A percentile compares a stretch with the other conserved stretches of the same genome.
These are phyloP conservation scores for Scolecobasidium constrictum DNA, from an alignment of 2,329 filamentous ascomycete genomes.

Conservation along the genomic window DNA sequence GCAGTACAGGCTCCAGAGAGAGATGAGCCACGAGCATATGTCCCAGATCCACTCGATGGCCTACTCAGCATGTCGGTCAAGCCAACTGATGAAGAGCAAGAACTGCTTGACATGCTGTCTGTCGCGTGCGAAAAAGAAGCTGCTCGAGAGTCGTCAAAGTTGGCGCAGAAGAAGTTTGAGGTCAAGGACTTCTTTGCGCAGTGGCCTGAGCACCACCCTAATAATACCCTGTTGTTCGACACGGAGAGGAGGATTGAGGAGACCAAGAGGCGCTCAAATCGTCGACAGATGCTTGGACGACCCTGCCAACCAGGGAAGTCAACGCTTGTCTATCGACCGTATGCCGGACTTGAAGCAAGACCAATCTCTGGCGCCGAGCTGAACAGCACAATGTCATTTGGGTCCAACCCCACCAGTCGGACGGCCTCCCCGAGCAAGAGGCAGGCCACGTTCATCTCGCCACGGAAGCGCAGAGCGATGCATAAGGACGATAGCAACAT, in stretches of 20 bases:
- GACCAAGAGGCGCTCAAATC: background rate
- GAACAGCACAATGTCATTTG: too few relatives aligned
- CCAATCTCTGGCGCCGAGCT: too few relatives aligned
- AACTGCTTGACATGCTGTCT: background rate
- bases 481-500: background rate
- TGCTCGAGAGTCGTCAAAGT: background rate
- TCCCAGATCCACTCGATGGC: background rate
- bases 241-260: background rate
- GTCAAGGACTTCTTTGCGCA: constrained; percentile 1
- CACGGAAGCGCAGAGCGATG: background rate
- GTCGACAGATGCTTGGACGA: background rate
- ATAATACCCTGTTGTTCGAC: background rate
- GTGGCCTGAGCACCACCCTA: background rate
- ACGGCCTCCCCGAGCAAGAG: background rate
- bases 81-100: background rate
- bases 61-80: background rate
- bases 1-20: background rate
- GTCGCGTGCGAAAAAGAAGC: background rate
- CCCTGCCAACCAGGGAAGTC: background rate
- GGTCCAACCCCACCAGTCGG: too few relatives aligned
- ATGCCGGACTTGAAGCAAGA: background rate
- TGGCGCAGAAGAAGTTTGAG: background rate
- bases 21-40: background rate
- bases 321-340: background rate
- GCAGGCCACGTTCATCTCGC: too few relatives aligned